Evolutionary conservation across 2,329 filamentous ascomycete species (phyloP).

Genomic region (Aspergillus latus): DNA sequence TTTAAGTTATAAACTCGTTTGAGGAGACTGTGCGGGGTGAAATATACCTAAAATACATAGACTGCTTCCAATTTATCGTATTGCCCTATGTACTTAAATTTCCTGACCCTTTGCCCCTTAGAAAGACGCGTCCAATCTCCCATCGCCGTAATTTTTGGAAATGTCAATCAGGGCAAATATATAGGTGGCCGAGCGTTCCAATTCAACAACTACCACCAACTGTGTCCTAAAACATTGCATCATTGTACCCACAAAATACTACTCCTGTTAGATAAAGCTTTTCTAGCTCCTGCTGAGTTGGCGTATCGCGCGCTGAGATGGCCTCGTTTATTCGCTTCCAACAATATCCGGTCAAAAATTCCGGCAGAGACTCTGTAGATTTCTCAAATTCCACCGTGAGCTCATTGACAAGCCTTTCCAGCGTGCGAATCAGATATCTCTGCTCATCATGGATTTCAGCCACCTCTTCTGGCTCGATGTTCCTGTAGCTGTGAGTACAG

Average conservation of each 20-base stretch:
- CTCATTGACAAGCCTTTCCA: conserved; percentile 6
- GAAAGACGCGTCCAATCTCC: too few relatives aligned
- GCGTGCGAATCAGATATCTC: conserved; percentile 2
- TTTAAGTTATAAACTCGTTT: too few relatives aligned
- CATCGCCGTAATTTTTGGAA: too few relatives aligned
- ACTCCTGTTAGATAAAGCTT: not conserved
- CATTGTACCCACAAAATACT: not conserved
- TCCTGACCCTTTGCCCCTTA: too few relatives aligned
- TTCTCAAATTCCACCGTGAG: not conserved
- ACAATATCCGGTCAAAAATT: not conserved
- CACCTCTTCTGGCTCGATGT: conserved; percentile 9
- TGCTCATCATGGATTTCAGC: conserved; percentile 16
- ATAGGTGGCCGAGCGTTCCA: too few relatives aligned
- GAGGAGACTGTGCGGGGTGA: too few relatives aligned
- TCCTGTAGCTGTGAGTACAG: conserved; percentile 10
- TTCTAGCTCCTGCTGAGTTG: not conserved
- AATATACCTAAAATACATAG: too few relatives aligned
- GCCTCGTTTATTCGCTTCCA: not conserved
- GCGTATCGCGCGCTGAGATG: not conserved
- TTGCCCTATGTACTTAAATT: too few relatives aligned
- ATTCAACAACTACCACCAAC: too few relatives aligned
- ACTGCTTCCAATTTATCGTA: too few relatives aligned
- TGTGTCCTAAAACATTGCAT: too few relatives aligned
- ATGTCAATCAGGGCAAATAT: too few relatives aligned
- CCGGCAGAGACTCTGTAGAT: not conserved